Base-by-base conservation (phyloP, 441 rosid species). In the Hura crepitans region DNA sequence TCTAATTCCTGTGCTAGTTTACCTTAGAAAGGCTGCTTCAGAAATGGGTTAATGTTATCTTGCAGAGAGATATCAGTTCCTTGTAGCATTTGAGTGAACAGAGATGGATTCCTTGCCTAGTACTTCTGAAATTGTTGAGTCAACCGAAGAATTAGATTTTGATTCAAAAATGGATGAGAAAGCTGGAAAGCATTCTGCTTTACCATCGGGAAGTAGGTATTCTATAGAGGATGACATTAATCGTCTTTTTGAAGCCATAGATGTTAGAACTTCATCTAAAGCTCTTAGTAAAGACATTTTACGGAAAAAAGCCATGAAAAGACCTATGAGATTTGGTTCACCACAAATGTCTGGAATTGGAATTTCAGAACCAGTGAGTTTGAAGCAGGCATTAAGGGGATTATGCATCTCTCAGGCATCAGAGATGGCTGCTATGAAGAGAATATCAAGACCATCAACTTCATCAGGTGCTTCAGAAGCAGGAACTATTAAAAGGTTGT, bases 331-430 rank as follows among this genome's bases (percentile, higher is more conserved):
- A 85, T 81, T 80, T 43, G 81, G 89, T 62, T 84, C 87, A 39
- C 82, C 87, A 64, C 90, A 85, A 39, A 82, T 82, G 12, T 81
- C 84, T 12, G 86, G 88, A 42, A 90, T 88, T 60, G 93, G 92
- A 68, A 83, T 88, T 75, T 84, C 92, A 4, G 96, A 88, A 69
- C 85, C 81, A 20, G 82, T 79, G 75, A 90, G 87, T 77, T 82
- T 90, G 87, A 90, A 90, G 84, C 96, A 90, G 85, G 96, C 96
- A 37, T 75, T 90, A 71, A 83, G 96, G 75, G 92, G 93, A 50
- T 82, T 88, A 71, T 90, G 87, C 78, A 90, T 90, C 66, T 86
- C 93, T 69, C 96, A 90, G 82, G 96, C 96, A 50, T 89, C 93
- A 0, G 93, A 90, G 77, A 85, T 86, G 90, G 96, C 96, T 74